Conservation (phyloP, 257 asterid species). For the Agastache rugosa region DNA sequence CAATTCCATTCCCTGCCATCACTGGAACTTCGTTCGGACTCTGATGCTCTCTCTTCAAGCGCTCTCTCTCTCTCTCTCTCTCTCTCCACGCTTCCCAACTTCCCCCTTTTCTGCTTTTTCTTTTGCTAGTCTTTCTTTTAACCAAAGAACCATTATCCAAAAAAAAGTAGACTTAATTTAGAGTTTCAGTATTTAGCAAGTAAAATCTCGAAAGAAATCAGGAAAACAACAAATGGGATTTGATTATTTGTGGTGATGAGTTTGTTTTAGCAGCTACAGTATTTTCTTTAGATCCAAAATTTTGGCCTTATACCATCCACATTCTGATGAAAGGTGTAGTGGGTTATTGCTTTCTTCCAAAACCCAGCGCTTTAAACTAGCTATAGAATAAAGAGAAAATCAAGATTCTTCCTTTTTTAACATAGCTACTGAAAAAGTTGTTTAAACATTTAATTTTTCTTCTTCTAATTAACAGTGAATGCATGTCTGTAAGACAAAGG, state of each 20-base stretch:
- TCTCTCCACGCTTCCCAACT: not conserved
- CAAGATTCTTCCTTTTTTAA: constrained; percentile 15
- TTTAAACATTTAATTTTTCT: not conserved
- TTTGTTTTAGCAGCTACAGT: constrained; percentile 11
- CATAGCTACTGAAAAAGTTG: constrained; percentile 3
- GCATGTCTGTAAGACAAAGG: not conserved
- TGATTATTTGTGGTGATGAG: not conserved
- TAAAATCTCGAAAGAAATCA: not conserved
- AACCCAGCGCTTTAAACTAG: not conserved
- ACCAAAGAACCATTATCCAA: constrained; percentile 21
- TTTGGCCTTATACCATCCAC: constrained; percentile 4
- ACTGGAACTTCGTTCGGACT: not conserved
- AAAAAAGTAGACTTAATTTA: not conserved
- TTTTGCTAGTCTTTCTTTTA: not conserved
- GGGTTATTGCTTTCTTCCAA: constrained; percentile 7
- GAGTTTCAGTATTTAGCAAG: not conserved
- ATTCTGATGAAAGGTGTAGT: constrained; percentile 4
- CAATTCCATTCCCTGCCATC: too few relatives aligned
- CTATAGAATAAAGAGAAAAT: constrained; percentile 18
- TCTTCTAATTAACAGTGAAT: not conserved
- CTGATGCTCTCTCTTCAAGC: not conserved
- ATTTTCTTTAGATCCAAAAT: constrained; percentile 15
- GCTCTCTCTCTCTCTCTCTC: not conserved
- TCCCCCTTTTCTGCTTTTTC: constrained; percentile 7
- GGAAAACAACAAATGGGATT: constrained; percentile 15